Base-by-base conservation (phyloP, 2,329 filamentous ascomycete species). In the Talaromyces rugulosus region DNA sequence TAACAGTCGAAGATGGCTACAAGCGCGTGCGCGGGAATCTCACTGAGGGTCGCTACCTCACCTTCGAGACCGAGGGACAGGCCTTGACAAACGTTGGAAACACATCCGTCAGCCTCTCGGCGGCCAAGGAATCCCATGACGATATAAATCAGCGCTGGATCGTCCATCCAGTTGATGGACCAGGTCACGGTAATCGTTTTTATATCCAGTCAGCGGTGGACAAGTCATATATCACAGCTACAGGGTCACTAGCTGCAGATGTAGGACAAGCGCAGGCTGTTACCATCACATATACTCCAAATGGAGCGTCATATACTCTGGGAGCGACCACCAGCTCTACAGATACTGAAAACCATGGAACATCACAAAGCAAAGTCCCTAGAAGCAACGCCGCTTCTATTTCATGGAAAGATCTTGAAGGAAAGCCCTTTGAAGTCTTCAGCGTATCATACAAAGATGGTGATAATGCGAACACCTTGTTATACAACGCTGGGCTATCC, bases 11-110 rank as follows among this genome's bases (percentile, higher is more conserved):
- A 65, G 72, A 81, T 42, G 83, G 83, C 2, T 85, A 79, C 75
- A 86, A 86, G 70, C 67, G 76, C 30, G 75, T 82, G 36, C 74
- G 83, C 2, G 83, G 83, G 0, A 74, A 78, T 27, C 71, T 85
- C 30, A 85, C 81, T 4, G 83, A 85, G 67, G 83, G 83, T 12
- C 81, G 82, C 30, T 84, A 81, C 66, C 74, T 85, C 16, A 78
- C 81, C 4, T 80, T 85, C 59, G 82, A 83, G 66, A 70, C 73
- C 59, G 69, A 72, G 40, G 79, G 79, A 27, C 72, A 68, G 18
- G 81, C 81, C 0, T 72, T 84, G 16, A 72, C 72, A 4, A 78
- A 77, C 58, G 58, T 68, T 4, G 69, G 56, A 23, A 36, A 50
- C 23, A 7, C 42, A 18, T 28, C 31, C 53, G 3, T 12, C 68